A percentile compares a stretch with the other conserved stretches of the same genome.
These are phyloP conservation scores for Pestalotiopsis sp. DNA, from an alignment of 2,329 filamentous ascomycete genomes.

Conservation along the genomic window DNA sequence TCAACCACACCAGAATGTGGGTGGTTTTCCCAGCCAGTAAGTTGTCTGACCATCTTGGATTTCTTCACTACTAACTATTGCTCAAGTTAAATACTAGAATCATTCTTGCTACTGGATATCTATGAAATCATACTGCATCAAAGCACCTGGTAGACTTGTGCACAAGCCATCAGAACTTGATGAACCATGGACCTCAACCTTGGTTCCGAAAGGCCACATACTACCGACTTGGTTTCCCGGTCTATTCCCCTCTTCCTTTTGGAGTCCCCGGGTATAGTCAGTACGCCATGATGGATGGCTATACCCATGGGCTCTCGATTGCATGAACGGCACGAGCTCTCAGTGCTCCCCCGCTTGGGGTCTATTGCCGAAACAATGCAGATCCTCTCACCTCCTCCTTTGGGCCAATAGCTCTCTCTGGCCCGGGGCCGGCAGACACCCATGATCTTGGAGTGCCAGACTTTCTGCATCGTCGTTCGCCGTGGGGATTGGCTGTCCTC, in stretches of 20 bases:
- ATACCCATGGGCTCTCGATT: background rate
- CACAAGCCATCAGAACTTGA: background rate
- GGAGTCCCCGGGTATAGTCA: background rate
- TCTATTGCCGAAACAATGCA: slow-evolving; percentile 8
- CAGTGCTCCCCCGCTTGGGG: background rate
- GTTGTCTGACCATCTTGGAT: no score
- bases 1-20: no score
- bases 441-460: background rate
- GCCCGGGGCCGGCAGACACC: background rate
- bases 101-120: no score
- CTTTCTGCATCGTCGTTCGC: background rate
- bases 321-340: slow-evolving; percentile 4
- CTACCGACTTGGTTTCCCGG: background rate
- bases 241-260: background rate
- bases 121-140: no score
- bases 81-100: no score
- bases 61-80: no score
- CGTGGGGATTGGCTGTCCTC: background rate
- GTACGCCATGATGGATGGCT: background rate
- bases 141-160: no score
- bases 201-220: background rate
- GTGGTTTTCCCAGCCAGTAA: no score
- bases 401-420: background rate
- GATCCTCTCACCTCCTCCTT: slow-evolving; percentile 8
- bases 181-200: background rate